Evolutionary conservation across 2,329 filamentous ascomycete species (phyloP), one percentile per base, ranked within the genome.

Genomic region (Escovopsis sp.): DNA sequence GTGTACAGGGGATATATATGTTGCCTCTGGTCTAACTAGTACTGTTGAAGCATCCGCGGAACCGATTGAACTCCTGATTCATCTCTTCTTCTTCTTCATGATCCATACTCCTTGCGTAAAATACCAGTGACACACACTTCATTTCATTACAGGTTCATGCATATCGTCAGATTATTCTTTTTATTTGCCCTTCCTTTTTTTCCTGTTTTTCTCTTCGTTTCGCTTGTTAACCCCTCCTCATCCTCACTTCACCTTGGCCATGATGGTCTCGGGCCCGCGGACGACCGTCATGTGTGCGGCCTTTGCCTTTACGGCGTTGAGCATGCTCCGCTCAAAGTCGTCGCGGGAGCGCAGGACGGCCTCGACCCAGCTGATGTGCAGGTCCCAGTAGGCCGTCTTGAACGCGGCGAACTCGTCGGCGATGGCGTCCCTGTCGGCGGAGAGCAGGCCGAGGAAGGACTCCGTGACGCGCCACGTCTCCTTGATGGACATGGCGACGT

Each of bases 301-400:
- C 57, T 80, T 76, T 2, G 79, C 78, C 69, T 96, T 96, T 39
- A 96, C 81, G 14, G 77, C 74, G 56, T 86, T 91, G 48, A 96
- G 62, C 84, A 96, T 86, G 45, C 76, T 74, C 50, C 89, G 72
- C 61, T 96, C 91, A 63, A 94, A 96, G 65, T 98, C 91, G 60
- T 98, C 91, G 51, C 93, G 71, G 2, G 79, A 72, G 50, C 88
- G 74, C 48, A 98, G 58, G 38, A 94, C 89, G 7, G 84, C 82
- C 68, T 98, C 93, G 7, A 98, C 87, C 91, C 91, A 98, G 37
- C 79, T 81, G 45, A 96, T 79, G 60, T 93, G 86, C 57, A 96
- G 67, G 62, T 98, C 91, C 84, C 89, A 94, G 61, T 94, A 95
- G 37, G 76, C 72, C 33, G 64, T 67, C 70, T 95, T 96, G 66